These are phyloP conservation scores for Colletotrichum sp. DNA, from an alignment of 2,329 filamentous ascomycete species.

Conservation along the genomic window DNA sequence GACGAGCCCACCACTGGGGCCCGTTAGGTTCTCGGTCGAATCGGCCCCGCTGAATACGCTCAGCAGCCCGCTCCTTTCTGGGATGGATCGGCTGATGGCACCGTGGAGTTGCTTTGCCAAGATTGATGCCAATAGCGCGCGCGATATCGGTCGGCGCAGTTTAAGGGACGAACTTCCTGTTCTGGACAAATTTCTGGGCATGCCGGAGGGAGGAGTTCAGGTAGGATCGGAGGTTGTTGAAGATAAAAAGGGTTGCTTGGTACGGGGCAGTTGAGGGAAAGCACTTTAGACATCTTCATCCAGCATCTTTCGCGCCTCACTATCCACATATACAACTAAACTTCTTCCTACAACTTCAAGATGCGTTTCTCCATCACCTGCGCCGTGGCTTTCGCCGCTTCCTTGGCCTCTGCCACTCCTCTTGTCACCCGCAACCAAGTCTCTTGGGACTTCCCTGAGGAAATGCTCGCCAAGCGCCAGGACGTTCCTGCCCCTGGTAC, in stretches of 20 bases:
- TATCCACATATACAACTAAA: neutral
- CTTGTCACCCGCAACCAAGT: conserved; percentile 9
- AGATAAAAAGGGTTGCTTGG: neutral
- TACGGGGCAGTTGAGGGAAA: neutral
- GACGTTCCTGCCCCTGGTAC: conserved; percentile 30
- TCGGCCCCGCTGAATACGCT: conserved; percentile 5
- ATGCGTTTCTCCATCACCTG: conserved; percentile 33
- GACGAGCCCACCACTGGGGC: neutral
- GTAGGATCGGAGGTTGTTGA: neutral
- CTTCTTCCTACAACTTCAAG: conserved; percentile 2
- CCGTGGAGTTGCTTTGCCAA: neutral
- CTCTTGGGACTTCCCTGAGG: conserved; percentile 31
- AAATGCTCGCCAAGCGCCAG: conserved; percentile 46
- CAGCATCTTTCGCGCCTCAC: neutral
- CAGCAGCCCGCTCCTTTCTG: neutral
- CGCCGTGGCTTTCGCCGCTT: conserved; percentile 30
- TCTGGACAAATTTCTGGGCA: neutral
- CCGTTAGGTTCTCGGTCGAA: neutral
- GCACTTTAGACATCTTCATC: neutral
- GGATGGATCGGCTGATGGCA: neutral
- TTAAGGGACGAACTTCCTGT: neutral
- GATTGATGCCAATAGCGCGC: neutral
- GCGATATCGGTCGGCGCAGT: conserved; percentile 3
- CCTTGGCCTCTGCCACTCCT: conserved; percentile 26
- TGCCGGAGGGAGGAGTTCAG: neutral